Evolutionary conservation across 495 filamentous ascomycete species (phyloP).

Genomic region (Penicillium parvum): DNA sequence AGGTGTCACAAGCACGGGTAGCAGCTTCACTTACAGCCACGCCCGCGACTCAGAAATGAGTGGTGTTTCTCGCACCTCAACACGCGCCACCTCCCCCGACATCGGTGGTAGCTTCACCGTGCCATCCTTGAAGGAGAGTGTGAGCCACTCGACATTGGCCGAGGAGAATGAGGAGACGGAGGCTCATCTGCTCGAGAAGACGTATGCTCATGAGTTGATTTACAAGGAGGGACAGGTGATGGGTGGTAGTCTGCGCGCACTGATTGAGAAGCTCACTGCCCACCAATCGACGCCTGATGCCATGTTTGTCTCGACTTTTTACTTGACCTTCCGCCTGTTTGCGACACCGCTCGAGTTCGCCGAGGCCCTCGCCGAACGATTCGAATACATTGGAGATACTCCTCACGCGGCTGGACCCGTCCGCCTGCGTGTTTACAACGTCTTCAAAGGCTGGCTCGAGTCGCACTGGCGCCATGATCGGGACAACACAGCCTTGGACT

Average conservation of each 20-base stretch:
- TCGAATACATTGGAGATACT: slow-evolving; percentile 82
- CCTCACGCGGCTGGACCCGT: slow-evolving; percentile 71
- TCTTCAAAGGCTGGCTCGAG: slow-evolving; percentile 96
- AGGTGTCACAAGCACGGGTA: slow-evolving; percentile 50
- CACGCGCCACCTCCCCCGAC: slow-evolving; percentile 86
- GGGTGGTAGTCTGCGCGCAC: slow-evolving; percentile 82
- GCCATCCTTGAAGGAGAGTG: slow-evolving; percentile 50
- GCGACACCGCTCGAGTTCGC: slow-evolving; percentile 77
- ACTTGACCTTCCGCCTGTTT: slow-evolving; percentile 95
- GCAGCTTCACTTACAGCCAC: slow-evolving; percentile 72
- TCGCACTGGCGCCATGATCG: slow-evolving; percentile 85
- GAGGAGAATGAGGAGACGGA: slow-evolving; percentile 77
- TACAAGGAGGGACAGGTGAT: slow-evolving; percentile 96
- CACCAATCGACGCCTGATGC: slow-evolving; percentile 92
- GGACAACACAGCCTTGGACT: slow-evolving; percentile 67
- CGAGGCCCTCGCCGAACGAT: slow-evolving; percentile 77
- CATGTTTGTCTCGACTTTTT: slow-evolving; percentile 91
- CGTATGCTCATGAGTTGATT: slow-evolving; percentile 83
- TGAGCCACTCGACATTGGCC: slow-evolving; percentile 56
- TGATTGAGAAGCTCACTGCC: slow-evolving; percentile 90
- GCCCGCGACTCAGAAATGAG: slow-evolving; percentile 78
- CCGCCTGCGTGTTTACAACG: slow-evolving; percentile 88
- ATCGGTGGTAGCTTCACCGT: slow-evolving; percentile 38
- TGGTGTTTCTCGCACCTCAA: slow-evolving; percentile 75
- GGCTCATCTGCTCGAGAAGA: slow-evolving; percentile 75